Evolutionary conservation across 1,139 yeast species (phyloP), one percentile per base, ranked within the genome.

Genomic region (Nadsonia starkeyi-henricii): DNA sequence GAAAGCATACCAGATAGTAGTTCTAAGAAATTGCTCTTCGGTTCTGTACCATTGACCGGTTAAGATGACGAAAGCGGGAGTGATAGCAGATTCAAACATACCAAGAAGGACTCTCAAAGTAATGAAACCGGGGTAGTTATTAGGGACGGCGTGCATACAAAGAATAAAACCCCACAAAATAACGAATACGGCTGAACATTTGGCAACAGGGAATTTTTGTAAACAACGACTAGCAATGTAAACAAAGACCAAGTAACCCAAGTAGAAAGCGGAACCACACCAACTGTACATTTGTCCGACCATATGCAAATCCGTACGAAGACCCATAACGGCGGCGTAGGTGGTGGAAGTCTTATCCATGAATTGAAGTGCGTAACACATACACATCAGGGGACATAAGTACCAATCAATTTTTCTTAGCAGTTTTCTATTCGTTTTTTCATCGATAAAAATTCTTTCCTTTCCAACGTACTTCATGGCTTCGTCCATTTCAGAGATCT

Each of bases 321-420:
- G 67, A 0, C 83, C 83, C 70, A 79, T 68, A 45, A 80, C 69
- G 0, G 83, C 69, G 5, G 84, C 84, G 51, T 72, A 74, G 13
- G 79, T 68, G 37, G 71, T 75, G 8, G 83, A 65, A 18, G 71
- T 63, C 58, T 81, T 81, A 61, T 81, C 88, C 79, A 81, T 77
- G 52, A 74, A 78, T 61, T 81, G 86, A 44, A 73, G 65, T 18
- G 78, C 71, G 58, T 78, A 78, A 19, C 79, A 61, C 17, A 74
- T 52, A 57, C 79, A 72, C 69, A 80, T 68, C 37, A 79, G 51
- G 0, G 85, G 81, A 54, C 78, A 63, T 53, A 81, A 58, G 54
- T 62, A 72, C 17, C 71, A 43, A 58, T 80, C 85, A 41, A 77
- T 75, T 57, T 79, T 81, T 49, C 75, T 55, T n/a, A 71, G 61